A percentile compares a stretch with the other conserved stretches of the same genome.
Evolutionary conservation across 805 yeast species (phyloP).

Genomic region (Blastobotrys terrestris): DNA sequence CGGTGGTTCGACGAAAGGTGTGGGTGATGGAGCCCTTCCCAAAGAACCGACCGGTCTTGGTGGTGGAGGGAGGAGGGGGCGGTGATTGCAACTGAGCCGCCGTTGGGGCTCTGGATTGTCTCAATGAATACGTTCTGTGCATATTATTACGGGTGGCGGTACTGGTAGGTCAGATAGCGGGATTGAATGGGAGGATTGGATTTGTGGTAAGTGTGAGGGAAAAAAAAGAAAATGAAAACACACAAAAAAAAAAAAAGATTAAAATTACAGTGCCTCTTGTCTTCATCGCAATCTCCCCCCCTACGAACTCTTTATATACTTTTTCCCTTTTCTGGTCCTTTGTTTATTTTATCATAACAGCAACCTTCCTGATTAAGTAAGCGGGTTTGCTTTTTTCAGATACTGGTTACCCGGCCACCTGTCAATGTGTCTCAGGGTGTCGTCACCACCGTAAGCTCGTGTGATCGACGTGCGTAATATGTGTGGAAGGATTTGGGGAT

Average conservation of each 20-base stretch:
- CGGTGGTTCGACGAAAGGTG: constrained; percentile 64
- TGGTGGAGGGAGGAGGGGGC: constrained; percentile 90
- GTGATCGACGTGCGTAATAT: background rate
- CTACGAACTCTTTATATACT: background rate
- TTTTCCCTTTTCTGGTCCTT: background rate
- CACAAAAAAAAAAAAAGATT: too few relatives aligned
- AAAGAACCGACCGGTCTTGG: constrained; percentile 78
- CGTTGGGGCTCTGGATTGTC: constrained; percentile 94
- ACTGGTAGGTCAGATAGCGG: background rate
- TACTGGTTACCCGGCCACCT: background rate
- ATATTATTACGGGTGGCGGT: constrained; percentile 34
- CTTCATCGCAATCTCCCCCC: background rate
- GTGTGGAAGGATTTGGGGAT: too few relatives aligned
- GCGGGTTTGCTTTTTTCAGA: background rate
- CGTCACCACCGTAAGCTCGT: background rate
- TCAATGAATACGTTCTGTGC: constrained; percentile 98
- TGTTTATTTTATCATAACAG: background rate
- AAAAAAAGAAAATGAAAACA: background rate
- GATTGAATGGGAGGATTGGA: background rate
- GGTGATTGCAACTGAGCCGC: constrained; percentile 93
- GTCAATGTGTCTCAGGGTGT: background rate
- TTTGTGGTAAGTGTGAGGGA: background rate
- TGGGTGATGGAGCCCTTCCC: constrained; percentile 59
- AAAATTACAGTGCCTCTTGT: too few relatives aligned
- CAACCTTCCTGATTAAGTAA: background rate